A percentile compares a stretch with the other conserved stretches of the same genome.
Evolutionary conservation across 129 eudicot species (phyloP).

Genomic region (Flaveria bidentis): DNA sequence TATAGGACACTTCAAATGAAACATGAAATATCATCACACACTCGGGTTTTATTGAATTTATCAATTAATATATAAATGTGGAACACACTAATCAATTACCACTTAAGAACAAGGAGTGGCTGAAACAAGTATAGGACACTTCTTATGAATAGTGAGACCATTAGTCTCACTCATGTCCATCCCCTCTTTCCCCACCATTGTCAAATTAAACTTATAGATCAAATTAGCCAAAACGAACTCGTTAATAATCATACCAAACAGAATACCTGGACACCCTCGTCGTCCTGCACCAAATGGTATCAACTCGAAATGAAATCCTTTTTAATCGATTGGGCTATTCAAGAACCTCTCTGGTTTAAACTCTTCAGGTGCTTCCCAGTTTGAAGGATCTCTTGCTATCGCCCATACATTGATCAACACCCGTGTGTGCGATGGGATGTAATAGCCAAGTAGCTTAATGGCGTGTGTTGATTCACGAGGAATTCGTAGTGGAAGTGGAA

Average conservation of each 20-base stretch:
- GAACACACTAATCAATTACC: not conserved
- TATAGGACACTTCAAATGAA: too few species aligned
- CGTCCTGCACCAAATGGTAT: conserved; percentile 16
- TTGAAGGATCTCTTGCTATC: conserved; percentile 1
- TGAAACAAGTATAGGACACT: not conserved
- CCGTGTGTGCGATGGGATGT: not conserved
- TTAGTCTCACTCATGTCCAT: not conserved
- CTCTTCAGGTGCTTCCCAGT: not conserved
- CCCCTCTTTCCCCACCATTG: not conserved
- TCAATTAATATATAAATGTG: not conserved
- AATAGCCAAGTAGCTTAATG: not conserved
- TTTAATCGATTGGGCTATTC: not conserved
- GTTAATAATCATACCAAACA: not conserved
- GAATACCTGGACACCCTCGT: conserved; percentile 3
- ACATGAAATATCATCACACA: too few species aligned
- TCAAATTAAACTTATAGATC: conserved; percentile 1
- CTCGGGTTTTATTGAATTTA: not conserved
- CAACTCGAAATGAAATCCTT: conserved; percentile 13
- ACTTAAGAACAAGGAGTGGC: not conserved
- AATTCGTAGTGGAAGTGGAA: not conserved
- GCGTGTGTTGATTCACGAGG: not conserved
- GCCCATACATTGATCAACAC: not conserved
- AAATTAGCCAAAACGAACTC: conserved; percentile 5
- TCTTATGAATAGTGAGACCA: conserved; percentile 2
- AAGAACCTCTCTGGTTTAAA: conserved; percentile 10